These are phyloP conservation scores for Nakazawaea anatomiae DNA, from an alignment of 805 yeast genomes.

Conservation along the genomic window DNA sequence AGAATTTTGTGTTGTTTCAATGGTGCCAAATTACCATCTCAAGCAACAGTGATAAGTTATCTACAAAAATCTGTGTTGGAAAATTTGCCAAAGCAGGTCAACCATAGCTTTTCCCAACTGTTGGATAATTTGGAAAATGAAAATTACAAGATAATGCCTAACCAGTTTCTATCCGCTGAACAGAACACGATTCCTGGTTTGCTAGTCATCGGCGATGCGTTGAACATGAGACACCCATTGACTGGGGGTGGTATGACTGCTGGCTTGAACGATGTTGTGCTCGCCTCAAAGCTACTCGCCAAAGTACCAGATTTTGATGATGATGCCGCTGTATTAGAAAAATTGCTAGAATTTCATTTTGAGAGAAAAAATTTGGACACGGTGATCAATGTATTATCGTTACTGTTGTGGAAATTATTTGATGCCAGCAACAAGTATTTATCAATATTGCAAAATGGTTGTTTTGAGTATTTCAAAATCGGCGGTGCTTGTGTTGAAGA, in stretches of 20 bases:
- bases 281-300: conserved; percentile 58
- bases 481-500: conserved; percentile 78
- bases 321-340: conserved; percentile 47
- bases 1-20: conserved; percentile 87
- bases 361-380: conserved; percentile 75
- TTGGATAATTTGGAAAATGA: conserved; percentile 30
- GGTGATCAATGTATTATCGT: conserved; percentile 83
- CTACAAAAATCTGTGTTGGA: conserved; percentile 57
- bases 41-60: conserved; percentile 49
- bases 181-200: conserved; percentile 69
- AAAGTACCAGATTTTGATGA: conserved; percentile 52
- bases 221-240: conserved; percentile 96
- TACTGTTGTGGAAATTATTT: conserved; percentile 84
- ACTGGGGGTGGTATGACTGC: conserved; percentile 99
- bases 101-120: conserved; percentile 67
- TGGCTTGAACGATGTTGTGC: conserved; percentile 78
- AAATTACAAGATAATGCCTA: conserved; percentile 84
- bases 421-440: conserved; percentile 76
- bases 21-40: conserved; percentile 66
- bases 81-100: conserved; percentile 54
- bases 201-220: conserved; percentile 83
- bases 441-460: conserved; percentile 73
- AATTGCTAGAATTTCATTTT: conserved; percentile 62
- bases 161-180: conserved; percentile 80
- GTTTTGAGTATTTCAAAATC: conserved; percentile 75